phyloP scores from a whole-genome alignment of 108 stramenopile species.

The Licmophora abbreviata region DNA sequence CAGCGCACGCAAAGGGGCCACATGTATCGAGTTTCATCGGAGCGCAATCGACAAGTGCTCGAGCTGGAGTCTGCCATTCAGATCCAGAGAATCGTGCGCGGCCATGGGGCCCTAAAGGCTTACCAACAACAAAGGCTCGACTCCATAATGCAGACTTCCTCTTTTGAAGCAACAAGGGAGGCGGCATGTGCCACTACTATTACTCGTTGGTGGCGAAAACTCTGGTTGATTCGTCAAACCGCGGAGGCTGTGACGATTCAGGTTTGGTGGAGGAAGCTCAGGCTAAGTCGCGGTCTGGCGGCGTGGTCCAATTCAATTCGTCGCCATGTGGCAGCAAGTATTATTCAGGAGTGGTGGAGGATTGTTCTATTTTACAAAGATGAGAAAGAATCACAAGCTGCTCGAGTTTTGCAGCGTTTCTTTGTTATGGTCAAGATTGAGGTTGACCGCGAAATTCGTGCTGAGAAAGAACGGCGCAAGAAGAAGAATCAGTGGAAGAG shows the following conservation, averaged over 20 bases:
- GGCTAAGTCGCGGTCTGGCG: too few relatives aligned
- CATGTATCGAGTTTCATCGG: not conserved
- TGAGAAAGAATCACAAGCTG: constrained; percentile 38
- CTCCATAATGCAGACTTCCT: too few relatives aligned
- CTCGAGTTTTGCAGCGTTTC: constrained; percentile 56
- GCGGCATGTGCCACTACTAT: too few relatives aligned
- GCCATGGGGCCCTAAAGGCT: too few relatives aligned
- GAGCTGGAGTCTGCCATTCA: not conserved
- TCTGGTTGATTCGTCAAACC: constrained; percentile 15
- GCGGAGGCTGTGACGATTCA: constrained; percentile 12
- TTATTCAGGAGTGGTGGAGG: constrained; percentile 13
- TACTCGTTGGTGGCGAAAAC: constrained; percentile 19
- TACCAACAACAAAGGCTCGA: too few relatives aligned
- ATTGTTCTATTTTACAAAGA: constrained; percentile 8
- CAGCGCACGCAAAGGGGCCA: not conserved
- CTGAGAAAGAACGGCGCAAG: constrained; percentile 21
- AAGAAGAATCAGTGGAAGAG: constrained; percentile 34
- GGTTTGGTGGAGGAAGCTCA: constrained; percentile 11
- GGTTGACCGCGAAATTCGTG: constrained; percentile 49
- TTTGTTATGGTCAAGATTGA: constrained; percentile 57
- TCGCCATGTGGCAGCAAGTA: constrained; percentile 13
- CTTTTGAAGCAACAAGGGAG: too few relatives aligned
- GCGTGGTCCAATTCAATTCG: too few relatives aligned
- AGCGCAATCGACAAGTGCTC: too few relatives aligned
- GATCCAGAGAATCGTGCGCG: too few relatives aligned